Conservation (phyloP, 2,329 filamentous ascomycete genomes). For the Colletotrichum spinosum region DNA sequence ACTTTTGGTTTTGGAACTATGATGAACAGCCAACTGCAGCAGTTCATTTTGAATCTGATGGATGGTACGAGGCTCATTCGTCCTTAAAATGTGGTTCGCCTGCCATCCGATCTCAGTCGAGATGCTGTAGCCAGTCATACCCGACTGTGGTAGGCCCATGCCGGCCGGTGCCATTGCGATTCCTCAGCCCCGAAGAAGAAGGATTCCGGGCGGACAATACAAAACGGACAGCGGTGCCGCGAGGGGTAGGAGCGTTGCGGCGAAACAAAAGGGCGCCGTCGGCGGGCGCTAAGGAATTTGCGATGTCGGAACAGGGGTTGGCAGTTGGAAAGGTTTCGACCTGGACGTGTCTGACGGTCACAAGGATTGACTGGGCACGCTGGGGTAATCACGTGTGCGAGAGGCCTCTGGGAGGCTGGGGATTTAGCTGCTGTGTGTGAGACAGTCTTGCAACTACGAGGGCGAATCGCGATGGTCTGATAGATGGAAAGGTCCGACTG, state of each 20-base stretch:
- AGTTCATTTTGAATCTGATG: neutral
- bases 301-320: conserved; percentile 31
- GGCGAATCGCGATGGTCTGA: conserved; percentile 6
- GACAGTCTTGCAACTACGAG: conserved; percentile 9
- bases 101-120: conserved; percentile 32
- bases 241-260: conserved; percentile 1
- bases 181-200: neutral
- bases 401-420: neutral
- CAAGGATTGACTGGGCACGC: neutral
- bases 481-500: no score
- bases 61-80: neutral
- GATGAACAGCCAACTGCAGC: neutral
- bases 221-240: conserved; percentile 16
- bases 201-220: neutral
- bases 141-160: neutral
- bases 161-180: neutral
- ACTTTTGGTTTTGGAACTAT: no score
- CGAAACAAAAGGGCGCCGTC: conserved; percentile 18
- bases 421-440: neutral
- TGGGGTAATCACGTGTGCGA: conserved; percentile 17
- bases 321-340: conserved; percentile 10
- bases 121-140: conserved; percentile 16
- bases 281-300: conserved; percentile 20
- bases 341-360: neutral
- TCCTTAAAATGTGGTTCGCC: neutral